Evolutionary conservation across 2,329 filamentous ascomycete species (phyloP), one percentile per base, ranked within the genome.

Genomic region (Aspergillus transmontanensis): DNA sequence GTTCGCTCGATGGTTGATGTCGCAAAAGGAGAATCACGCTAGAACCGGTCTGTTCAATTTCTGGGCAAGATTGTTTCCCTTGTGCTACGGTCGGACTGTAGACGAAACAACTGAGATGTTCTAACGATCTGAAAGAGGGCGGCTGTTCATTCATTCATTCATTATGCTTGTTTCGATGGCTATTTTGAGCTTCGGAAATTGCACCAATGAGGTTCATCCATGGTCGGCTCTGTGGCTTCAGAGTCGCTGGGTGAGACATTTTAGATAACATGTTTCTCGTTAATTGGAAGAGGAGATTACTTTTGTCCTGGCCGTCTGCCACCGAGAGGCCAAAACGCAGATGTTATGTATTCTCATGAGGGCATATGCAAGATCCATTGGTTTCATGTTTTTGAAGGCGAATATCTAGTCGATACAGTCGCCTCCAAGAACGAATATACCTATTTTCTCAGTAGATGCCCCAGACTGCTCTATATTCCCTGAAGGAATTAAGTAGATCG

Each of bases 1-100:
- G 19, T 78, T 78, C 61, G 75, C 75, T 53, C 66, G 66, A 23
- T 77, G 75, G 74, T 64, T 78, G 34, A 62, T 75, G 14, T 65
- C 69, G 1, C 66, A 72, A 54, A 71, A 66, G 61, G 66, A 55
- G 21, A 55, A 39, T 4, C 11, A 71, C 26, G 64, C 54, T 14
- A 68, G 67, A 45, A 68, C 69, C 7, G 63, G 62, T 6, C 61
- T 72, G 61, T 76, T 69, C 60, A 60, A 28, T 6, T 77, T 77
- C 59, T 77, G 75, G 75, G 70, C 65, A 6, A 66, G 63, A 57
- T 61, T 78, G 55, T 78, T 75, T 62, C 75, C 73, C 14, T 46
- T 77, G 36, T 78, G 75, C 65, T 74, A 76, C 64, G 69, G 68
- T 14, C 71, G 73, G 51, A 71, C 68, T 28, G 69, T 76, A 9